These are phyloP conservation scores for Pleurotus tuoliensis DNA, from an alignment of 768 basidiomycete genomes.

Conservation along the genomic window DNA sequence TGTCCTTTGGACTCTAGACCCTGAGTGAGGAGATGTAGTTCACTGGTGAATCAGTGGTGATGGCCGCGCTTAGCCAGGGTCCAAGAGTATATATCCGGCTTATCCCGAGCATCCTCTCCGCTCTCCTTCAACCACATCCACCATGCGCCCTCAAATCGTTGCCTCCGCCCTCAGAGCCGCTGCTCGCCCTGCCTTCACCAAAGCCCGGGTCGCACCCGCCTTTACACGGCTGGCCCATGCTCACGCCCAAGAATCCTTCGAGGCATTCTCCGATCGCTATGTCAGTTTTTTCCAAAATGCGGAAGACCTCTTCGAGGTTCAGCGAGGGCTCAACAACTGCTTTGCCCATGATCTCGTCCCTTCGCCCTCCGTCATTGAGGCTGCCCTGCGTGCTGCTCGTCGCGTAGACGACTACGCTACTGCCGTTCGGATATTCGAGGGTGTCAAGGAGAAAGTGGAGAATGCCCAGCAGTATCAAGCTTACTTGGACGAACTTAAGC, in stretches of 20 bases:
- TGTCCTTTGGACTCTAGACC: not conserved
- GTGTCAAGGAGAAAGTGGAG: conserved; percentile 95
- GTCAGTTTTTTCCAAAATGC: conserved; percentile 90
- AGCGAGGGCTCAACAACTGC: conserved; percentile 99
- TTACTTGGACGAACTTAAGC: conserved; percentile 88
- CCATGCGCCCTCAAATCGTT: conserved; percentile 56
- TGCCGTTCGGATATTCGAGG: conserved; percentile 94
- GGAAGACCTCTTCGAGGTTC: conserved; percentile 96
- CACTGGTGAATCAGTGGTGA: not conserved
- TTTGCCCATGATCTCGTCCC: conserved; percentile 98
- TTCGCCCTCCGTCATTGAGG: conserved; percentile 77
- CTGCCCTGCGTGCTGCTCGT: conserved; percentile 81
- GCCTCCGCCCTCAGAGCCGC: conserved; percentile 59
- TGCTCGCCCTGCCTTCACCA: conserved; percentile 43
- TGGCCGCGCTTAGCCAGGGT: not conserved
- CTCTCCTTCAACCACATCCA: conserved; percentile 11
- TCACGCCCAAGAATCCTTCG: conserved; percentile 89
- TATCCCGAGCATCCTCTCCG: conserved; percentile 1
- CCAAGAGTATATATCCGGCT: conserved; percentile 2
- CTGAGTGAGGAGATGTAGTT: not conserved
- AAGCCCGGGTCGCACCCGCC: conserved; percentile 28
- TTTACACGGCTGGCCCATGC: conserved; percentile 47
- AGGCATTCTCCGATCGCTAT: conserved; percentile 92
- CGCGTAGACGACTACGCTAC: conserved; percentile 97
- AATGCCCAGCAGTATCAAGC: conserved; percentile 93